Percentiles rank a stretch among this genome's conserved stretches.
Conservation (phyloP, 2,329 filamentous ascomycete species). For the Neonectria neomacrospora region DNA sequence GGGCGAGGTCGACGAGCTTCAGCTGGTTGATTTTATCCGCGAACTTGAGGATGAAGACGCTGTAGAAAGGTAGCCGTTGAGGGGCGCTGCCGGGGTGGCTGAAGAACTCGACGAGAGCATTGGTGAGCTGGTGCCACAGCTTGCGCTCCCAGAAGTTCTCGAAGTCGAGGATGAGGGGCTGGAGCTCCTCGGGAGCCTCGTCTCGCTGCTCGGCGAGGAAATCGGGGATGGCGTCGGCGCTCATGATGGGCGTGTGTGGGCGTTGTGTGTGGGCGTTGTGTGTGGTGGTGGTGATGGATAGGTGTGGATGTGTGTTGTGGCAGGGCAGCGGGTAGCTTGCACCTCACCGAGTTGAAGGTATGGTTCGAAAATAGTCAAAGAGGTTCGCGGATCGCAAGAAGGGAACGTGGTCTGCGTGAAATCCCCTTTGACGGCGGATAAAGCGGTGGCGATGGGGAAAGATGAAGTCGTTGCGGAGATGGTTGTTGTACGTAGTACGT, state of each 20-base stretch:
- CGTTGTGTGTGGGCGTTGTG: slow-evolving; percentile 10
- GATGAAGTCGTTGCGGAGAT: slow-evolving; percentile 3
- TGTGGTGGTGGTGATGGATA: slow-evolving; percentile 26
- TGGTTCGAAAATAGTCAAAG: slow-evolving; percentile 9
- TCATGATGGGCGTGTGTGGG: slow-evolving; percentile 67
- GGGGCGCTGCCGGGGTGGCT: slow-evolving; percentile 80
- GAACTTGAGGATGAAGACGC: slow-evolving; percentile 94
- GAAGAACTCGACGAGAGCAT: slow-evolving; percentile 89
- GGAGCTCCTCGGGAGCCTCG: slow-evolving; percentile 85
- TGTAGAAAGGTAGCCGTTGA: slow-evolving; percentile 91
- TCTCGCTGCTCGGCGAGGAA: slow-evolving; percentile 94
- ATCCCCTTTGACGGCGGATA: neutral
- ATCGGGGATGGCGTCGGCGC: slow-evolving; percentile 86
- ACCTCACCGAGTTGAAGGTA: slow-evolving; percentile 26
- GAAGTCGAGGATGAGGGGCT: slow-evolving; percentile 88
- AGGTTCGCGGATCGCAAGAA: slow-evolving; percentile 10
- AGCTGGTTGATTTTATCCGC: slow-evolving; percentile 99
- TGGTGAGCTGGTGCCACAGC: slow-evolving; percentile 98
- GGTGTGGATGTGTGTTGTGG: slow-evolving; percentile 16
- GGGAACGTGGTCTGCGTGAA: slow-evolving; percentile 19
- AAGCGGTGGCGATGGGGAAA: neutral
- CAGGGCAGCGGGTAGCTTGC: slow-evolving; percentile 41
- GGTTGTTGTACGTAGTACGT: slow-evolving; percentile 6
- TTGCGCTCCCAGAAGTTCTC: slow-evolving; percentile 99
- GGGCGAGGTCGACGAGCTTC: slow-evolving; percentile 90